Conservation (phyloP, 2,329 filamentous ascomycete species). For the Lecanosticta acicola region DNA sequence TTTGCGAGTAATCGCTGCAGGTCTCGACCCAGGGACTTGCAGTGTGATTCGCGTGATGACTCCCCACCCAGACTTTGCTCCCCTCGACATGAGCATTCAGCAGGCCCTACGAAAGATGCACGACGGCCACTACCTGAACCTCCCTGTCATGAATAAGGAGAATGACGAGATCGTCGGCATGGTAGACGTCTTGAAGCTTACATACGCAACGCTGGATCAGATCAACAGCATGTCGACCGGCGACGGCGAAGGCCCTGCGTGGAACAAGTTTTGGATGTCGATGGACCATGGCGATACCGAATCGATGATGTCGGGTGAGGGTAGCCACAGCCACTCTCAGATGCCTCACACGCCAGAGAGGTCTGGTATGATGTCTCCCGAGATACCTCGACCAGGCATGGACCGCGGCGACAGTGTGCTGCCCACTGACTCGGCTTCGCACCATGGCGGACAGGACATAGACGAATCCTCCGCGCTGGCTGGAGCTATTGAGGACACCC, state of each 20-base stretch:
- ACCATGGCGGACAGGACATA: constrained; percentile 69
- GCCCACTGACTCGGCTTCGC: constrained; percentile 90
- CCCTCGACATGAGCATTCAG: constrained; percentile 98
- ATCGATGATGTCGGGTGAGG: constrained; percentile 90
- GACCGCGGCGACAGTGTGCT: constrained; percentile 80
- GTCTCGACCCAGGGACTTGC: constrained; percentile 87
- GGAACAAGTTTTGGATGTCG: constrained; percentile 99
- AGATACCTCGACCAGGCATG: constrained; percentile 55
- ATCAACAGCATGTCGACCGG: constrained; percentile 85
- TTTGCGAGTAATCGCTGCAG: constrained; percentile 92
- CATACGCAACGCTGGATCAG: constrained; percentile 93
- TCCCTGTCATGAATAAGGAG: constrained; percentile 92
- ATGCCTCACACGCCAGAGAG: constrained; percentile 60
- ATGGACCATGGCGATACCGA: constrained; percentile 90
- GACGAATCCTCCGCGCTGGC: constrained; percentile 62
- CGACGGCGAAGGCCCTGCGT: constrained; percentile 90
- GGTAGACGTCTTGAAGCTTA: constrained; percentile 97
- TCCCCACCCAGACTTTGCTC: constrained; percentile 95
- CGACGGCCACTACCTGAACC: constrained; percentile 95
- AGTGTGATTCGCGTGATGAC: constrained; percentile 99
- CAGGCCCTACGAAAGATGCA: constrained; percentile 98
- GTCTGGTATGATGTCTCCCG: constrained; percentile 71
- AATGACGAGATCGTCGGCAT: constrained; percentile 96
- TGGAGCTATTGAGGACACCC: constrained; percentile 60
- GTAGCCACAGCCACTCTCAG: constrained; percentile 60